Base-by-base conservation (phyloP, 2,329 filamentous ascomycete genomes). In the Fusarium sp. region DNA sequence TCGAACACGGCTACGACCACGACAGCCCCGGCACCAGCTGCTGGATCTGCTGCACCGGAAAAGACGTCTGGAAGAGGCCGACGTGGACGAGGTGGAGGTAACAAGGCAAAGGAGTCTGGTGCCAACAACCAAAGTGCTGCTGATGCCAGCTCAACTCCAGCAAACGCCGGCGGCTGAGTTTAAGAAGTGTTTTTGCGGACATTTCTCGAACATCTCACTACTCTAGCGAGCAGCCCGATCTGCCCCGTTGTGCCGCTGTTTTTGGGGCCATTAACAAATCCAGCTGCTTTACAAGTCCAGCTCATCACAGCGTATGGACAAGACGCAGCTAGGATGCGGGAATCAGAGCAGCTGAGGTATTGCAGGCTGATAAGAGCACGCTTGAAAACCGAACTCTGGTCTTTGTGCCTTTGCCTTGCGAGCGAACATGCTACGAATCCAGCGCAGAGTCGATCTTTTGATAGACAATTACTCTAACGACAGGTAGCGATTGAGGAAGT, bases 21-120 rank as follows among this genome's bases (percentile, higher is more conserved):
- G 48, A 43, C 68, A 35, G 61, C 56, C 49, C 70, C 29, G 39
- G 63, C 54, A 41, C 68, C 37, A 70, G 60, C 58, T 54, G 57
- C 65, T 43, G 60, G 54, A 18, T 48, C 69, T 20, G 42, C 69
- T 42, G 63, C 69, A n/a, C 47, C 73, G 5, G 77, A 79, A 54
- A 79, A 79, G 66, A 53, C 65, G 16, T 68, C 75, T 28, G 70
- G 77, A 21, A 75, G 76, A 41, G 77, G 77, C 18, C 75, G 78
- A 66, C 77, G 77, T 20, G 78, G 75, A 39, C 71, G 78, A 41
- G 77, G 77, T 23, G 76, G 76, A 29, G 75, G 75, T 35, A 74
- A 63, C 41, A 77, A 76, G 46, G 69, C 66, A 15, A 76, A 74
- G 39, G 66, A 72, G 5, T 58, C 70, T n/a, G 66, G 57, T 31